Base-by-base conservation (phyloP, 352 stramenopile genomes). In the Globisporangium camurandrum region DNA sequence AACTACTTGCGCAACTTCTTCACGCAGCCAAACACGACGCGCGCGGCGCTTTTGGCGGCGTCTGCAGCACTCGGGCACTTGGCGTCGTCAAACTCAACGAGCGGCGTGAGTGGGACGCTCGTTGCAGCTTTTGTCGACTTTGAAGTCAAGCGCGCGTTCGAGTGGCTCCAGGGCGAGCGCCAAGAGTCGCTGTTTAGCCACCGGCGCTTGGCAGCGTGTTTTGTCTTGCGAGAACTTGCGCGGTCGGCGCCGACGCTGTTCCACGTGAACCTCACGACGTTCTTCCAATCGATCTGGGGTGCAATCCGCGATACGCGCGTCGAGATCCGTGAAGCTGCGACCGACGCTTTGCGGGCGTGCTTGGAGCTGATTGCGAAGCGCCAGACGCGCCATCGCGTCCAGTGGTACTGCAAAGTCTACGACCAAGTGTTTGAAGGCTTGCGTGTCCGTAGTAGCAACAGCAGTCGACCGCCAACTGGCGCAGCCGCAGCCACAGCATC, bases 401-500 rank as follows among this genome's bases (percentile, higher is more conserved):
- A 96, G 52, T 96, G 84, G 86, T 96, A 96, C 54, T 96, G 87
- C 62, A 94, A 93, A 45, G 83, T 94, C 17, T 95, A 96, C 48
- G 82, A 94, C 51, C 80, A 95, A 64, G 77, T 93, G n/a, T 87
- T 92, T 67, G 78, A 88, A 65, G 83, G 80, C 0, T 53, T 94
- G 22, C 69, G 64, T 12, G 51, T 33, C 28, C 20, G 9, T 41
- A 12, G 17, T 2, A 8, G 17, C 19, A 19, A 19, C 23, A 39
- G 14, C 12, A 39, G 33, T 19, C 33, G 14, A 39, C 14, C 33
- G 33, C 8, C n/a, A n/a, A n/a, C n/a, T n/a, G 47, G 9, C 17
- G 39, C 16, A 24, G 14, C 30, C 8, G 14, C 30, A 34, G 14
- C 30, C 8, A 34, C 30, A 12, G 30, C 30, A 12, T 34, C 36